These are phyloP conservation scores for Pachysandra terminalis DNA, from an alignment of 164 flowering plant genomes.

Conservation along the genomic window DNA sequence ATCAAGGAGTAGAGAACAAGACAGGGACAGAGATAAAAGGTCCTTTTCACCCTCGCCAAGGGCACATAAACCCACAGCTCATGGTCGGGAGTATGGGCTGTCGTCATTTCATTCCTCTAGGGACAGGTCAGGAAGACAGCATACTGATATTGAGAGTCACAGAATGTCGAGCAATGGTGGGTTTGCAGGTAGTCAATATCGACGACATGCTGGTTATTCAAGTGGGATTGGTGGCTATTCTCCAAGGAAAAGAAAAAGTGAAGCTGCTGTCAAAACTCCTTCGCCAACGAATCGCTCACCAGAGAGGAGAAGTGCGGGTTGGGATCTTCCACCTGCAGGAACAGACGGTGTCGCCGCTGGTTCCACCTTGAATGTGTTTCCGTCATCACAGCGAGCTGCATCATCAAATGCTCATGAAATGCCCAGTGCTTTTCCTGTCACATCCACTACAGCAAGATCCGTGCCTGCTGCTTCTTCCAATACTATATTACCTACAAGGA, in stretches of 20 bases:
- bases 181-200: slow-evolving; percentile 36
- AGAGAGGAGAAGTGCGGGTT: slow-evolving; percentile 65
- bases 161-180: slow-evolving; percentile 47
- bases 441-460: slow-evolving; percentile 27
- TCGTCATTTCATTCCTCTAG: slow-evolving; percentile 31
- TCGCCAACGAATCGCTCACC: slow-evolving; percentile 67
- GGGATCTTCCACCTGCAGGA: slow-evolving; percentile 75
- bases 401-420: slow-evolving; percentile 24
- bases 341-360: slow-evolving; percentile 17
- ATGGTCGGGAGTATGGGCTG: slow-evolving; percentile 38
- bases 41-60: slow-evolving; percentile 55
- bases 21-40: slow-evolving; percentile 45
- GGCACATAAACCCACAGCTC: slow-evolving; percentile 38
- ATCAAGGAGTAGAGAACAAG: slow-evolving; percentile 69
- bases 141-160: slow-evolving; percentile 45
- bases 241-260: slow-evolving; percentile 86
- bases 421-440: slow-evolving; percentile 23
- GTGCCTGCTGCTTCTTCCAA: slow-evolving; percentile 19
- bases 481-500: slow-evolving; percentile 19
- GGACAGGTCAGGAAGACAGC: slow-evolving; percentile 41
- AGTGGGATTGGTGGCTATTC: slow-evolving; percentile 98
- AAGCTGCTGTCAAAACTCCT: slow-evolving; percentile 67
- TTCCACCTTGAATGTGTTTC: slow-evolving; percentile 28
- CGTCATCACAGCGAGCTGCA: slow-evolving; percentile 19
- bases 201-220: slow-evolving; percentile 42